Evolutionary conservation across 202 grass and related monocot genomes (phyloP), one percentile per base, ranked within the genome.

Genomic region (Elaeis oleifera): DNA sequence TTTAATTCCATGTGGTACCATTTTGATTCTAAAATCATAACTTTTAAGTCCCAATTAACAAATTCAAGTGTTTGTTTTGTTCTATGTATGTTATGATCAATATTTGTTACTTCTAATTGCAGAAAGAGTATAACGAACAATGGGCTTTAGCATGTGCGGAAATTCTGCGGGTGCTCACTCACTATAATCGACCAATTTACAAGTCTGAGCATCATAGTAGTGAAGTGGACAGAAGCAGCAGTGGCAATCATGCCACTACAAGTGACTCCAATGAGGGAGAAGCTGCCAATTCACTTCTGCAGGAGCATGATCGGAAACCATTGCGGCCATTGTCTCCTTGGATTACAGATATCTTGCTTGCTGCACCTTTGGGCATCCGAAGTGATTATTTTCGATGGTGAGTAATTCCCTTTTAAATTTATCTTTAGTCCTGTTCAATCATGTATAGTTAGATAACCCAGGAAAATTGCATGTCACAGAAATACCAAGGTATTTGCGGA

Each of bases 311-410:
- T 27, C 68, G 85, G 58, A 99, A 94, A 64, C 88, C 85, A 53
- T 71, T 94, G 60, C 81, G 94, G 39, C 88, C 83, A 67, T 60
- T 99, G 72, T 80, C 88, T 75, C 85, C 85, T 73, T 99, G 94
- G 94, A 99, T 99, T 60, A 94, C 88, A 32, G 94, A 99, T 65
- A 89, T 99, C 81, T 79, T 99, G 70, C 80, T 99, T 50, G 83
- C 83, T 48, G 88, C 94, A 71, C 94, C 94, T 60, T 81, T 99
- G 77, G 94, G 94, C 51, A 99, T 99, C 68, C 81, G 94, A 84
- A 99, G 94, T 11, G 94, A 99, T 53, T 99, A 99, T 82, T 99
- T 99, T 78, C 71, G 94, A 92, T 99, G 94, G 94, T 99, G 67
- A 57, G 68, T 79, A 31, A 67, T 53, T 70, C 19, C 13, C 1